Conservation (phyloP, 148 eudicot genomes). For the Rhododendron mucronatum region DNA sequence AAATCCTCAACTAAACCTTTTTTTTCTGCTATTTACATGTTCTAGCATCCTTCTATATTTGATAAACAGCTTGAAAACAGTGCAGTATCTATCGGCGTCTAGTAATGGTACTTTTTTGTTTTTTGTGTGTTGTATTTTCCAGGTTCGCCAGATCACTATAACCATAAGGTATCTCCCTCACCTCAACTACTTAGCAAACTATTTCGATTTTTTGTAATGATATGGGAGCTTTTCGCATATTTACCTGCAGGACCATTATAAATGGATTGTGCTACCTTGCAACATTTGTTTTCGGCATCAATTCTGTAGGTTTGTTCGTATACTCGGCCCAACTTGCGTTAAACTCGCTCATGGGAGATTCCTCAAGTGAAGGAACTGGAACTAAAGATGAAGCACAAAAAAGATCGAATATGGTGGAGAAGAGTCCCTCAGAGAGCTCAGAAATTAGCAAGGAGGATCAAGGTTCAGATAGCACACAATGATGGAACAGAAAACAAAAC, state of each 20-base stretch:
- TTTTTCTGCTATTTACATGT: neutral
- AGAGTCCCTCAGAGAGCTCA: conserved; percentile 22
- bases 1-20: neutral
- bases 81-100: neutral
- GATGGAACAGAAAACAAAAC: neutral
- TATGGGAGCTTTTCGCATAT: conserved; percentile 3
- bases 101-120: neutral
- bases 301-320: conserved; percentile 63
- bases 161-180: conserved; percentile 61
- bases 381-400: conserved; percentile 21
- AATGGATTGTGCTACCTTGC: conserved; percentile 93
- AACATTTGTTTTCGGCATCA: conserved; percentile 82
- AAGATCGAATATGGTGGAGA: conserved; percentile 25
- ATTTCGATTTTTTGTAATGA: neutral
- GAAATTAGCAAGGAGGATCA: conserved; percentile 37
- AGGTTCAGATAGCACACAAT: conserved; percentile 31
- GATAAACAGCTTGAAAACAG: neutral
- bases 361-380: conserved; percentile 22
- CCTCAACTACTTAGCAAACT: neutral
- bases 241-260: conserved; percentile 70
- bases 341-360: conserved; percentile 52
- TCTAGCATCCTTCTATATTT: neutral
- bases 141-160: conserved; percentile 97
- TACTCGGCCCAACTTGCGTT: conserved; percentile 77
- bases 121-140: conserved; percentile 29